Base-by-base conservation (phyloP, 192 early-diverging fungal genomes). In the Fimicolochytrium jonesii region DNA sequence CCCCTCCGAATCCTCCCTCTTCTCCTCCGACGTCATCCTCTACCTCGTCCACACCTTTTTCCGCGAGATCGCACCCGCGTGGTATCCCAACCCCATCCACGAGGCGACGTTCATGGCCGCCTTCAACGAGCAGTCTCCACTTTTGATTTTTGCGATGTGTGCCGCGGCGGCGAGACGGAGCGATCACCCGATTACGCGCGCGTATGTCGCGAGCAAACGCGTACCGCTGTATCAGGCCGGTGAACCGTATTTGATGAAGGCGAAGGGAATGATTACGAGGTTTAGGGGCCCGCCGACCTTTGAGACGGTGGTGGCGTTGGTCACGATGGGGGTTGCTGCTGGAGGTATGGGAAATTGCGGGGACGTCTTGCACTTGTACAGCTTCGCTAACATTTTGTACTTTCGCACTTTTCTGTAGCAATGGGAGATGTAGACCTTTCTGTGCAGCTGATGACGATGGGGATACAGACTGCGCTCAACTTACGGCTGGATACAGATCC, bases 11-110 rank as follows among this genome's bases (percentile, higher is more conserved):
- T 20, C 29, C 25, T 25, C 60, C 22, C 47, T 62, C 18, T 62
- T 62, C 36, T 54, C 60, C 18, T 9, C 28, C 34, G 32, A 17
- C 13, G 48, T 51, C 4, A 32, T 62, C 15, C 23, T 41, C 13
- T 62, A 62, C 17, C 60, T 62, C 26, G 20, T 62, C 7, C 60
- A 62, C 7, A 51, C 30, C 25, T 62, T 62, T 23, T 62, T 62
- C 31, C 47, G 18, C 13, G 60, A 62, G 18, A 51, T 51, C 5
- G 17, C 11, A 18, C 60, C 60, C 18, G 15, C 35, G 9, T 62
- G 60, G 60, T 62, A 51, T 50, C 60, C 60, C 9, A 51, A 51
- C 30, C 60, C 60, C 6, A 62, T 62, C 25, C 60, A 62, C 23
- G 47, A 62, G 39, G 23, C 45, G 15, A 22, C 47, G 5, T 62